Base-by-base conservation (phyloP, 345 rosid species). In the Eucalyptus brandiana region DNA sequence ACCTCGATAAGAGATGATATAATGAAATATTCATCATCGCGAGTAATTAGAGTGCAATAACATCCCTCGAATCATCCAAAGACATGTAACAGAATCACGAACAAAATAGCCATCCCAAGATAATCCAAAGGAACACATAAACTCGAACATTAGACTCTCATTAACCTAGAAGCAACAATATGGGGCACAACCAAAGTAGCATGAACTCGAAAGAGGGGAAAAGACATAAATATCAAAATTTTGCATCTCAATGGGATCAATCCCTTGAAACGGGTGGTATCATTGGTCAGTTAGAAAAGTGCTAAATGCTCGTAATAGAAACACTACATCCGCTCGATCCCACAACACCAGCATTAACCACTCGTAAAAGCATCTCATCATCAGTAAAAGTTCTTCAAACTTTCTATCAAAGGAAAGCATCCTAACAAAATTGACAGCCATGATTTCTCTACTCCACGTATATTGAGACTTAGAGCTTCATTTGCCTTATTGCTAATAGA, bases 341-440 rank as follows among this genome's bases (percentile, higher is more conserved):
- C 24, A 21, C 47, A 76, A 76, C 16, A 19, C 83, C 83, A 76
- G 47, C 83, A 21, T 40, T 6, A 40, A 40, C 83, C 28, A 11
- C 28, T 76, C 16, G 1, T 37, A 76, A 12, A 76, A 40, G 47
- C 47, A 3, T 21, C 83, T 40, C 28, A 76, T 76, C 83, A 76
- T 76, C 47, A 21, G 83, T 76, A 76, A 21, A 37, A 21, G 85
- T 40, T 2, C 47, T 23, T 40, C 50, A 81, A 89, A 89, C 87
- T 56, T 88, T 67, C 80, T 53, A 40, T 76, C 30, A 76, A 76
- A 42, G 85, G 85, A 76, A 76, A 76, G 85, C 47, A 44, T 76
- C 44, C 85, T 76, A 76, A 88, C 92, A 92, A 93, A 92, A 92
- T 89, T 90, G 87, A 88, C 89, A 87, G 72, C 87, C 83, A 83